Evolutionary conservation across 306 rosid genomes (phyloP).

Genomic region (Citrullus colocynthis): DNA sequence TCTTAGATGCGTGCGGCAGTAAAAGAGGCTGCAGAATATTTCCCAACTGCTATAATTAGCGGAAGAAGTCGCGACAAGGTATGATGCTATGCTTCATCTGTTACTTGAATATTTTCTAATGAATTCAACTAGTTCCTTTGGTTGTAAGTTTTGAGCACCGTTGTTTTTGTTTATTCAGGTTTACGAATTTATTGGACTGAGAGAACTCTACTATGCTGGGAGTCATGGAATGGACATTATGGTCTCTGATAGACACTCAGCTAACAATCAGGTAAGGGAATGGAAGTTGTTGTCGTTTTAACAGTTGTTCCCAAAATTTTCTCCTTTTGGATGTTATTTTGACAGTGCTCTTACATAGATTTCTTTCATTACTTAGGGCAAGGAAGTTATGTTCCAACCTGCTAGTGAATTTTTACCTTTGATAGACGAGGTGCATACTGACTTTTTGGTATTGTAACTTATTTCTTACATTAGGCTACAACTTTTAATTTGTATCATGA

Average conservation of each 20-base stretch:
- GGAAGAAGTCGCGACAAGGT: slow-evolving; percentile 99
- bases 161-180: slow-evolving; percentile 35
- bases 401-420: slow-evolving; percentile 74
- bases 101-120: not conserved
- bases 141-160: not conserved
- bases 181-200: slow-evolving; percentile 58
- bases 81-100: not conserved
- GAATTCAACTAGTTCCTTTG: not conserved
- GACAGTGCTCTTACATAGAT: not conserved
- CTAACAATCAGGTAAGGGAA: slow-evolving; percentile 47
- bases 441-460: not conserved
- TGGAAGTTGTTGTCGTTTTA: not conserved
- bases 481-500: not conserved
- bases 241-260: slow-evolving; percentile 52
- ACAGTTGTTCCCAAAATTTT: not conserved
- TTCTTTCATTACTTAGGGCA: slow-evolving; percentile 36
- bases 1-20: slow-evolving; percentile 81
- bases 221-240: slow-evolving; percentile 99
- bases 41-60: slow-evolving; percentile 92
- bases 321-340: not conserved
- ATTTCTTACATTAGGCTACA: not conserved
- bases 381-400: slow-evolving; percentile 90
- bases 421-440: slow-evolving; percentile 47
- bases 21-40: slow-evolving; percentile 58
- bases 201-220: slow-evolving; percentile 90